Conservation (phyloP, 2,329 filamentous ascomycete genomes). For the Calonectria henricotiae region DNA sequence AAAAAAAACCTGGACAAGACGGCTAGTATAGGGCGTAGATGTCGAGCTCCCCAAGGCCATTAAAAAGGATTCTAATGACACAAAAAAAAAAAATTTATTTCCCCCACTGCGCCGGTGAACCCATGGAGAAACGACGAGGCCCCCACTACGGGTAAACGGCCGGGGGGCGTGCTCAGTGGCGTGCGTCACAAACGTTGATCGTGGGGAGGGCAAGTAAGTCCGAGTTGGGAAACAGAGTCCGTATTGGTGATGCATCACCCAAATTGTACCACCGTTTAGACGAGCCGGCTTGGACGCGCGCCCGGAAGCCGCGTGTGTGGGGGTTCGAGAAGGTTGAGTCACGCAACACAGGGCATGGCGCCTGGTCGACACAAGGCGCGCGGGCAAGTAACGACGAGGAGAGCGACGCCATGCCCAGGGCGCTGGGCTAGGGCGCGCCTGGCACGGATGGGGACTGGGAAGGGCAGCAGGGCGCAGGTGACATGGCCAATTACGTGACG, state of each 20-base stretch:
- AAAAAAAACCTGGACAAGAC: not conserved
- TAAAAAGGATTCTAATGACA: conserved; percentile 24
- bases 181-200: conserved; percentile 1
- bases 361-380: conserved; percentile 14
- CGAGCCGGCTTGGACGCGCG: not conserved
- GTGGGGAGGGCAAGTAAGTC: conserved; percentile 9
- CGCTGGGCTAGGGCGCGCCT: conserved; percentile 14
- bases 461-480: conserved; percentile 21
- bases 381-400: not conserved
- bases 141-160: conserved; percentile 12
- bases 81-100: not conserved
- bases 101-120: conserved; percentile 5
- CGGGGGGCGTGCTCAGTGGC: not conserved
- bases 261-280: conserved; percentile 3
- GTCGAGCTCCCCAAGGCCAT: not conserved
- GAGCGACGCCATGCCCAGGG: not conserved
- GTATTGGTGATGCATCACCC: not conserved
- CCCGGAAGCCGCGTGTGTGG: not conserved
- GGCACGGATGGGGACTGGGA: not conserved
- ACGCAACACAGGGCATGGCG: not conserved
- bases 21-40: not conserved
- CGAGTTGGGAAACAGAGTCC: conserved; percentile 6
- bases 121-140: conserved; percentile 19
- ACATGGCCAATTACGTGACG: conserved; percentile 18
- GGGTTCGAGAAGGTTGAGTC: not conserved